Evolutionary conservation across 2,329 filamentous ascomycete species (phyloP).

Genomic region (Cladosporium colombiae): DNA sequence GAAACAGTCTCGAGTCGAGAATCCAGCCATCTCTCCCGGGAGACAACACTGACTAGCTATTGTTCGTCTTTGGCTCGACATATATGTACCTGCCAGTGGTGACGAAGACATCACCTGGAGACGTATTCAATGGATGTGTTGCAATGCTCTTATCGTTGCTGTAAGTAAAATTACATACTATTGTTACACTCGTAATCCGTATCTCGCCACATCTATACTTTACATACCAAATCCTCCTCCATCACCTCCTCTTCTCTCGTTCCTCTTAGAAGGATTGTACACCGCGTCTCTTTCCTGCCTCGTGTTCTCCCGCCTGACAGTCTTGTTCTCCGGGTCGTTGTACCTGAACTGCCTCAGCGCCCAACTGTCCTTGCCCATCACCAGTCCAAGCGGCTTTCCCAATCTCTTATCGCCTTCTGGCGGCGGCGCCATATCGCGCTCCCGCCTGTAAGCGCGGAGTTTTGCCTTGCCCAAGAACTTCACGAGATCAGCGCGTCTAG

Average conservation of each 20-base stretch:
- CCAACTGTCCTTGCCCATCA: constrained; percentile 2
- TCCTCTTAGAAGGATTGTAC: neutral
- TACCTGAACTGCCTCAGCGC: constrained; percentile 10
- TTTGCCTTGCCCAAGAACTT: constrained; percentile 23
- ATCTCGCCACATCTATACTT: neutral
- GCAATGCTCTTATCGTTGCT: neutral
- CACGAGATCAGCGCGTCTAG: constrained; percentile 25
- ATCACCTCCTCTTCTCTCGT: neutral
- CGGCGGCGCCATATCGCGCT: neutral
- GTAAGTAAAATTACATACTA: neutral
- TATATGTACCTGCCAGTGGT: neutral
- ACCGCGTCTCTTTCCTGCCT: constrained; percentile 6
- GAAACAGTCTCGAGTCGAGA: neutral
- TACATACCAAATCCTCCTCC: neutral
- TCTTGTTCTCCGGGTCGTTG: constrained; percentile 4
- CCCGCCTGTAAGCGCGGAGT: constrained; percentile 15
- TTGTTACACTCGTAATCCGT: neutral
- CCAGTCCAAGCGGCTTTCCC: constrained; percentile 1
- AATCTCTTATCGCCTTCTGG: constrained; percentile 9
- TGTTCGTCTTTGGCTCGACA: neutral
- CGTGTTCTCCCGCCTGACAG: neutral
- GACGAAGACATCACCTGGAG: neutral
- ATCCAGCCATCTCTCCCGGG: neutral
- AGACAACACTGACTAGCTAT: neutral
- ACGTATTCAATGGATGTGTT: neutral